These are phyloP conservation scores for Aspergillus sparsus DNA, from an alignment of 495 filamentous ascomycete genomes.

Conservation along the genomic window DNA sequence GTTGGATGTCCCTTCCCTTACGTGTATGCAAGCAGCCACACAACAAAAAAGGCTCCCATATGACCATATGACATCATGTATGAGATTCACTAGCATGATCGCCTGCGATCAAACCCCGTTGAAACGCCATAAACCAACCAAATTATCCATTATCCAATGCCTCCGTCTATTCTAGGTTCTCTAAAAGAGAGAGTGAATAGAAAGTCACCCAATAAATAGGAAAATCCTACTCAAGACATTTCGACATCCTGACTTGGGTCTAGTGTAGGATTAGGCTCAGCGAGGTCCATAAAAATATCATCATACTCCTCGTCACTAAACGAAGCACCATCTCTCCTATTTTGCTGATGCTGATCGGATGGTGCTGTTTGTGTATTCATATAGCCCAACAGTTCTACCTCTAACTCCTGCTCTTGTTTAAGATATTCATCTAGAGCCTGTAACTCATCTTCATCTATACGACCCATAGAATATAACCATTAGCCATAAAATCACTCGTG, in stretches of 20 bases:
- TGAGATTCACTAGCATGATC: background rate
- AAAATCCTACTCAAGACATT: conserved; percentile 31
- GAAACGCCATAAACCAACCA: conserved; percentile 9
- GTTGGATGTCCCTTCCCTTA: background rate
- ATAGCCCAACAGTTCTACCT: conserved; percentile 27
- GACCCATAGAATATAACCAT: background rate
- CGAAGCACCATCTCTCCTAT: conserved; percentile 11
- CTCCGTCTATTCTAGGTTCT: background rate
- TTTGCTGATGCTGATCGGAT: background rate
- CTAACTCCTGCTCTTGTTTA: conserved; percentile 35
- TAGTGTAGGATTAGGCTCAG: conserved; percentile 19
- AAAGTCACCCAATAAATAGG: conserved; percentile 2
- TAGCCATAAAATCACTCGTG: conserved; percentile 1
- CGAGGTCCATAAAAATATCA: conserved; percentile 49
- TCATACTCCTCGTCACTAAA: conserved; percentile 62
- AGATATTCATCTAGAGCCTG: conserved; percentile 38
- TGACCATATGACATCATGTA: no score
- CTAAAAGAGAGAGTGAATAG: background rate
- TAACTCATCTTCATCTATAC: conserved; percentile 36
- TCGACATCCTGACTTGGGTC: conserved; percentile 40
- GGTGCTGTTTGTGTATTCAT: conserved; percentile 20
- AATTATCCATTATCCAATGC: background rate
- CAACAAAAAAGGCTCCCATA: background rate
- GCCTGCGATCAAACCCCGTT: background rate
- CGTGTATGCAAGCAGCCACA: conserved; percentile 1